These are phyloP conservation scores for Petasospora fabianii DNA, from an alignment of 1,139 yeast species.

Conservation along the genomic window DNA sequence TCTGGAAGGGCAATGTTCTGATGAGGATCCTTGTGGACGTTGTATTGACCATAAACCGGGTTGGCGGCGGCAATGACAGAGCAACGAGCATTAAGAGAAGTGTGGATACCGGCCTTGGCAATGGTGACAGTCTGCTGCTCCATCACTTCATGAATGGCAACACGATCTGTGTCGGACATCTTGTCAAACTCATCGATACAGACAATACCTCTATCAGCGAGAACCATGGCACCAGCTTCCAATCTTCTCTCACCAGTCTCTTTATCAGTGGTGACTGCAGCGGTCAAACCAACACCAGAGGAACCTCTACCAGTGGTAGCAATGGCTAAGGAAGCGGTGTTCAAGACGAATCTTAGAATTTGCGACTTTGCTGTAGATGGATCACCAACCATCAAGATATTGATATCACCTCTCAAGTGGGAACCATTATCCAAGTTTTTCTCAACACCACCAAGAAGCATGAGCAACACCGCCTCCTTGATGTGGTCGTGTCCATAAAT, in stretches of 20 bases:
- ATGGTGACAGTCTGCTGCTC: slow-evolving; percentile 98
- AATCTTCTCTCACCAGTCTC: slow-evolving; percentile 96
- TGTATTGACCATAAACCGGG: slow-evolving; percentile 96
- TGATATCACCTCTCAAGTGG: slow-evolving; percentile 97
- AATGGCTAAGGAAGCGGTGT: slow-evolving; percentile 92
- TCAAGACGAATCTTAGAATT: slow-evolving; percentile 86
- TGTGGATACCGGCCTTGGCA: slow-evolving; percentile 98
- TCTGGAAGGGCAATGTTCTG: slow-evolving; percentile 96
- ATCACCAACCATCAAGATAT: slow-evolving; percentile 95
- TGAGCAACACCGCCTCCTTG: slow-evolving; percentile 84
- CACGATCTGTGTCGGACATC: slow-evolving; percentile 95
- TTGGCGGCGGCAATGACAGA: slow-evolving; percentile 98
- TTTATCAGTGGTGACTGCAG: slow-evolving; percentile 94
- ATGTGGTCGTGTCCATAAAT: slow-evolving; percentile 91
- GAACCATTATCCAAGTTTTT: slow-evolving; percentile 94
- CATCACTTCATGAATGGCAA: slow-evolving; percentile 99
- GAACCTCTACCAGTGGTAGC: slow-evolving; percentile 99
- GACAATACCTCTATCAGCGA: slow-evolving; percentile 95
- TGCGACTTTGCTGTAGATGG: slow-evolving; percentile 99
- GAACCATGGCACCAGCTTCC: slow-evolving; percentile 99
- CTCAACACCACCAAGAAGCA: slow-evolving; percentile 93
- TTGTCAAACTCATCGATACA: slow-evolving; percentile 99
- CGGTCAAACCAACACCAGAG: slow-evolving; percentile 98
- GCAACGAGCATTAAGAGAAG: slow-evolving; percentile 94
- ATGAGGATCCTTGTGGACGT: slow-evolving; percentile 93